Evolutionary conservation across 441 rosid genomes (phyloP).

Genomic region (Populus trichocarpa): DNA sequence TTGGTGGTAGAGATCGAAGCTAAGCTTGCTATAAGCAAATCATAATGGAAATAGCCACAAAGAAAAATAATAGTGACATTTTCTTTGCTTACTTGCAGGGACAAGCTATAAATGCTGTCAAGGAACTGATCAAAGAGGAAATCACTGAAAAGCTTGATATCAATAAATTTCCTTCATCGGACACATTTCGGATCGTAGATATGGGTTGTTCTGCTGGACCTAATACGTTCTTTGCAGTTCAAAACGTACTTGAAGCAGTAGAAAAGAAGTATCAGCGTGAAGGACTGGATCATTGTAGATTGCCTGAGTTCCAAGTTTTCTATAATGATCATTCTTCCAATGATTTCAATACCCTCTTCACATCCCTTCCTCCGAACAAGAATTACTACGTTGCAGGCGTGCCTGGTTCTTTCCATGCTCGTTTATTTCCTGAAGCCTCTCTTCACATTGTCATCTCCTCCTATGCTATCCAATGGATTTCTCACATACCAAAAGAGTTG

Average conservation of each 20-base stretch:
- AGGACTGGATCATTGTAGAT: neutral
- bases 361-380: neutral
- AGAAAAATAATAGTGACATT: too few species aligned
- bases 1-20: too few species aligned
- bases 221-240: conserved; percentile 13
- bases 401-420: conserved; percentile 14
- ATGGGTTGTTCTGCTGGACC: conserved; percentile 22
- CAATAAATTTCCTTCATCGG: neutral
- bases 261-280: neutral
- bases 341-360: conserved; percentile 37
- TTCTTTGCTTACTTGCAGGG: neutral
- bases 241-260: conserved; percentile 16
- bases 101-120: neutral
- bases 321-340: conserved; percentile 17
- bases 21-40: too few species aligned
- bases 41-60: too few species aligned
- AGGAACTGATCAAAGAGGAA: neutral
- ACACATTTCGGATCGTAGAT: neutral
- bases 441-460: conserved; percentile 14
- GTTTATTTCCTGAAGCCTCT: conserved; percentile 9
- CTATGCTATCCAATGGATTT: conserved; percentile 22
- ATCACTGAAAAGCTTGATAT: conserved; percentile 7
- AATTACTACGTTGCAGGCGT: conserved; percentile 4
- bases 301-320: conserved; percentile 12
- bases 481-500: conserved; percentile 1